Conservation (phyloP, 345 rosid species). For the Brassica nigra region DNA sequence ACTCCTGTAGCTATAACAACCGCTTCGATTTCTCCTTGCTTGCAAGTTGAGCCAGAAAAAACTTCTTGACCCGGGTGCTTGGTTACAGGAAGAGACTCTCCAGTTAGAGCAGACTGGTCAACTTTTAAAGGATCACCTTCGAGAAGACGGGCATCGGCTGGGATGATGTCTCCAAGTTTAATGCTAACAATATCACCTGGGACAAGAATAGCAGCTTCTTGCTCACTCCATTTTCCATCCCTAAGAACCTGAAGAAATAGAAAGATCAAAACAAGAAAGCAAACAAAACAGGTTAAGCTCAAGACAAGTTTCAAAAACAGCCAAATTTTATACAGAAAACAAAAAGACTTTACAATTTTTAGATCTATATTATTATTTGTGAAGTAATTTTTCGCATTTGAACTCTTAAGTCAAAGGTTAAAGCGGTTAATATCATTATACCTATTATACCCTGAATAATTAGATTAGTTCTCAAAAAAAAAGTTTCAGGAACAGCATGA, state of each 20-base stretch:
- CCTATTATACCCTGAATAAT: background rate
- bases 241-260: constrained; percentile 4
- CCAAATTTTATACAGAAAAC: background rate
- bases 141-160: background rate
- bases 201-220: background rate
- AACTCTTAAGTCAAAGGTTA: too few species aligned
- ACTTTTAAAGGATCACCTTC: background rate
- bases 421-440: too few species aligned
- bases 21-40: background rate
- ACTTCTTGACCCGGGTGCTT: background rate
- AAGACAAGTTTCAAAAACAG: background rate
- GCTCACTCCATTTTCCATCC: background rate
- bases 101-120: background rate
- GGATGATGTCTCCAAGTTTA: background rate
- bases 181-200: constrained; percentile 1
- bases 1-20: background rate
- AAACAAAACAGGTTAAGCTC: constrained; percentile 22
- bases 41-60: background rate
- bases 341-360: background rate
- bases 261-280: constrained; percentile 9
- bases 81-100: background rate
- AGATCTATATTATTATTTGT: too few species aligned
- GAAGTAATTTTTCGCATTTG: too few species aligned
- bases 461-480: constrained; percentile 37
- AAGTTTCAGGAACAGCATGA: constrained; percentile 23